Evolutionary conservation across 148 eudicot genomes (phyloP), one percentile per base, ranked within the genome.

Genomic region (Oxyria digyna): DNA sequence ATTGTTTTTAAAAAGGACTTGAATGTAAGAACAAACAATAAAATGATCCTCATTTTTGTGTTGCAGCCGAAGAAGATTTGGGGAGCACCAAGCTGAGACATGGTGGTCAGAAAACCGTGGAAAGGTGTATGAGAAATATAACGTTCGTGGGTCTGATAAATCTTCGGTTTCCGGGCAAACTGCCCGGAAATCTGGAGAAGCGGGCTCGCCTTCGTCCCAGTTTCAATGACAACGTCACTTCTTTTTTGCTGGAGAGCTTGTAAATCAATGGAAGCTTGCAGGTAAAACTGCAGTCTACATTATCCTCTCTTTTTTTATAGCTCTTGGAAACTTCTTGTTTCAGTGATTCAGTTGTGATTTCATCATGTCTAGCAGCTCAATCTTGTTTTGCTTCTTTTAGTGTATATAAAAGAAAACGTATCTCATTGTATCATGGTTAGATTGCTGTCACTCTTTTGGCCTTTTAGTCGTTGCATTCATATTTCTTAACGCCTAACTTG

Each of bases 31-130:
- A 29, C 37, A 15, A 29, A 27, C 12, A 2, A 14, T 17, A 31
- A 59, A 14, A 29, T 59, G 65, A 59, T 14, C 21, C 38, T 59
- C 20, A 59, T 27, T 14, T 59, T 14, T 59, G 38, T 29, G 65
- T 14, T 59, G 70, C 87, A 92, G 97, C 71, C 93, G 97, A 68
- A 85, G 96, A 78, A 81, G 97, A 79, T 92, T 92, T 33, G 93
- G 97, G 12, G 97, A 92, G 79, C 96, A 92, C 75, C 97, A 92
- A 80, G 97, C 96, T 15, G 96, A 92, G 81, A 84, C 87, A 35
- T 92, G 97, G 97, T 92, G 97, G 97, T 89, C 97, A 0, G 97
- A 89, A 77, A 92, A 92, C 46, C 96, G 97, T 15, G 97, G 85
- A 72, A 89, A 78, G 74, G 97, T 92, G 49, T 87, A 92, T 4